Evolutionary conservation across 371 early-diverging fungal species (phyloP).

Genomic region (Lichtheimia hyalospora): DNA sequence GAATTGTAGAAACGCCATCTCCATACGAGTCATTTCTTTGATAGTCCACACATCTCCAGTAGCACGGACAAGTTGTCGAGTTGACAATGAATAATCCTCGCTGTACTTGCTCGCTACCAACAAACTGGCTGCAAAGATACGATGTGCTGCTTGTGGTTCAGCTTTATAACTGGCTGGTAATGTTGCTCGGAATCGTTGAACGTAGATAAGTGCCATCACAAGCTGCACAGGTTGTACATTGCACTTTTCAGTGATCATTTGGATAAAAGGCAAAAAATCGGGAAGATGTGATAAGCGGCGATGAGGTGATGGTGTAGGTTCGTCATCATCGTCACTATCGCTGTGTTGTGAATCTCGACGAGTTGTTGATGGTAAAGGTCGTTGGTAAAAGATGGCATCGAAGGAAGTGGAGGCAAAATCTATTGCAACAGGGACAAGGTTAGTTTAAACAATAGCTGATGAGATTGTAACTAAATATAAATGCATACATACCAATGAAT

Average conservation of each 20-base stretch:
- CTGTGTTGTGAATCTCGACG: neutral
- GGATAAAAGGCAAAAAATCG: conserved; percentile 46
- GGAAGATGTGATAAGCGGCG: conserved; percentile 37
- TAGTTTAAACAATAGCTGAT: neutral
- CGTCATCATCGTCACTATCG: neutral
- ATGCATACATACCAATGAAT: neutral
- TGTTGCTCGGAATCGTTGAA: conserved; percentile 41
- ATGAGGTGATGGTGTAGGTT: conserved; percentile 6
- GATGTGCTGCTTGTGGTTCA: conserved; percentile 51
- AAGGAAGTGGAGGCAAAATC: conserved; percentile 51
- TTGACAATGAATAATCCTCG: conserved; percentile 46
- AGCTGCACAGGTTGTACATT: conserved; percentile 41
- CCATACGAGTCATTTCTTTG: conserved; percentile 54
- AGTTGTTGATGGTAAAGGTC: neutral
- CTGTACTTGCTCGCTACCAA: conserved; percentile 49
- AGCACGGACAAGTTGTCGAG: conserved; percentile 44
- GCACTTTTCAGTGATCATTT: conserved; percentile 49
- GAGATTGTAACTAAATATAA: too few relatives aligned
- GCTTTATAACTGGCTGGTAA: conserved; percentile 47
- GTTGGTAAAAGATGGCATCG: conserved; percentile 44
- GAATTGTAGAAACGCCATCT: conserved; percentile 44
- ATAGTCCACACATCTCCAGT: conserved; percentile 55
- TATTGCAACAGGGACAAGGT: conserved; percentile 4
- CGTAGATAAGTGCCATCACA: conserved; percentile 50
- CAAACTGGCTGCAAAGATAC: conserved; percentile 50